Percentiles rank a stretch among this genome's conserved stretches.
phyloP scores from a whole-genome alignment of 257 asterid species.

The Fraxinus americana region DNA sequence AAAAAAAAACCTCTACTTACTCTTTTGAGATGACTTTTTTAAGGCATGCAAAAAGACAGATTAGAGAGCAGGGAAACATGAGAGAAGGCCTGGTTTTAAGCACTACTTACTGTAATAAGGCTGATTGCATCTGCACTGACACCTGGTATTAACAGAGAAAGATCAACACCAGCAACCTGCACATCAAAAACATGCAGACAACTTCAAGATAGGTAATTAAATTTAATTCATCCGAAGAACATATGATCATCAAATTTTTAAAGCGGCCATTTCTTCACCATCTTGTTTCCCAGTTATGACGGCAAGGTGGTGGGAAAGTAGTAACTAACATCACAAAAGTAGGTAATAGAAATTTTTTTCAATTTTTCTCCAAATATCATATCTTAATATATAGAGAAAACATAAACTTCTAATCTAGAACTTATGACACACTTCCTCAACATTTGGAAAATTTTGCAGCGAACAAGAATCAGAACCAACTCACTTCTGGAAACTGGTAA shows the following conservation, averaged over 20 bases:
- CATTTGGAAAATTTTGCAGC: not conserved
- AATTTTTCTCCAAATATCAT: not conserved
- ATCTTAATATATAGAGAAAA: not conserved
- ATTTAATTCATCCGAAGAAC: not conserved
- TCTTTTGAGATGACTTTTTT: not conserved
- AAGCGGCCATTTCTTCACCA: not conserved
- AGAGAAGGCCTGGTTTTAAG: not conserved
- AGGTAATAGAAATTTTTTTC: not conserved
- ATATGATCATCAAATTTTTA: constrained; percentile 12
- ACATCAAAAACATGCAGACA: constrained; percentile 3
- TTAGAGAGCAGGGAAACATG: not conserved
- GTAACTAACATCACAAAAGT: not conserved
- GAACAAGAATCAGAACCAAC: constrained; percentile 10
- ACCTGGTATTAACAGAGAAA: constrained; percentile 65
- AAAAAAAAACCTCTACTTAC: not conserved
- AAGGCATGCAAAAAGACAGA: not conserved
- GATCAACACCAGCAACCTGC: constrained; percentile 57
- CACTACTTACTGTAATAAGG: constrained; percentile 53
- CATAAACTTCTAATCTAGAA: not conserved
- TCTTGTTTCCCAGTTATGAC: not conserved
- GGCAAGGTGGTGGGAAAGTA: not conserved
- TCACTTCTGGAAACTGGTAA: constrained; percentile 69
- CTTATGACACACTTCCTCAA: not conserved
- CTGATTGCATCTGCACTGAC: constrained; percentile 74
- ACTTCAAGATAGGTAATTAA: not conserved